Evolutionary conservation across 768 basidiomycete species (phyloP).

Genomic region (Bullera alba): DNA sequence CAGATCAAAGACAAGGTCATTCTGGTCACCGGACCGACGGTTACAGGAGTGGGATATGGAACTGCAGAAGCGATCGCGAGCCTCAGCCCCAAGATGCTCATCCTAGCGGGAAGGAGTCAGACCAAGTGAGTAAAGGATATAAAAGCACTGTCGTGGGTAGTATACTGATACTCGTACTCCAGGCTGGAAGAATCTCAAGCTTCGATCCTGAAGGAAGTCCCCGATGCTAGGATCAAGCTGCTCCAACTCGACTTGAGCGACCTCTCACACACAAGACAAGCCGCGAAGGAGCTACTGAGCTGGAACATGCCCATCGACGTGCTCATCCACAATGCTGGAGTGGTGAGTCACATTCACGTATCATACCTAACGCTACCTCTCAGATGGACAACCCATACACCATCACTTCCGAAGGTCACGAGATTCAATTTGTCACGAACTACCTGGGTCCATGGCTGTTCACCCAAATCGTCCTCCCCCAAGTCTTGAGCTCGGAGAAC

Average conservation of each 20-base stretch:
- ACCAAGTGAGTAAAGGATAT: slow-evolving; percentile 7
- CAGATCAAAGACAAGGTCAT: slow-evolving; percentile 2
- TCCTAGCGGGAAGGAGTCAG: neutral
- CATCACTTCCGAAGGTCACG: slow-evolving; percentile 8
- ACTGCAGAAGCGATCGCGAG: slow-evolving; percentile 4
- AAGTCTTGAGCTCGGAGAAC: neutral
- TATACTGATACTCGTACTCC: neutral
- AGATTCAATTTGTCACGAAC: slow-evolving; percentile 8
- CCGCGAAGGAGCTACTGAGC: neutral
- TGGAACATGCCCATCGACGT: neutral
- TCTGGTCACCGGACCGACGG: slow-evolving; percentile 5
- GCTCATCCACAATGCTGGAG: slow-evolving; percentile 7
- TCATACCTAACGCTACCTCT: neutral
- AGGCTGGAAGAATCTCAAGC: neutral
- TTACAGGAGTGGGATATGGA: slow-evolving; percentile 2
- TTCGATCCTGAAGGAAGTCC: neutral
- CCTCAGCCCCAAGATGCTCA: neutral
- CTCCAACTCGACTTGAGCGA: neutral
- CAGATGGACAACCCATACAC: slow-evolving; percentile 8
- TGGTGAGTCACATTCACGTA: neutral
- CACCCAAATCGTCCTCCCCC: neutral
- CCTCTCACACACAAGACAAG: neutral
- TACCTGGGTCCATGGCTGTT: slow-evolving; percentile 2
- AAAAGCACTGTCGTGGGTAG: too few relatives aligned
- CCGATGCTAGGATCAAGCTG: neutral